Evolutionary conservation across 208 protist genomes (phyloP).

Genomic region (Herpetomonas muscarum): DNA sequence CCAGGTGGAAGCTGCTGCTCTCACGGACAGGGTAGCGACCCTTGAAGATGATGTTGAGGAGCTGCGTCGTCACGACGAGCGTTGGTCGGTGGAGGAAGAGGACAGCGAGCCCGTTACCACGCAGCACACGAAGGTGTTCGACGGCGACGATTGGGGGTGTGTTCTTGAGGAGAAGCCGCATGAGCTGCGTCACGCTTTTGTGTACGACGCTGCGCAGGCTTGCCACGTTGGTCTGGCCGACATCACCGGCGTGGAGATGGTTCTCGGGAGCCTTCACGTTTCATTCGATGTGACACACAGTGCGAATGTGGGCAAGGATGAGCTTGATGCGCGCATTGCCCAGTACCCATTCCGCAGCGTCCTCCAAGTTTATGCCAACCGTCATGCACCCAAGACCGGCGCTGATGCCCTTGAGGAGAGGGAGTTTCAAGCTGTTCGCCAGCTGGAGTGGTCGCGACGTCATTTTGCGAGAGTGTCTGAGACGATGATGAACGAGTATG

Average conservation of each 20-base stretch:
- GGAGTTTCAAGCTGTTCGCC: no score
- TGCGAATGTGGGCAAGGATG: constrained; percentile 7
- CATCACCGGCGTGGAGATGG: constrained; percentile 13
- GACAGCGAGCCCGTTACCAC: constrained; percentile 1
- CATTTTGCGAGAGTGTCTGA: no score
- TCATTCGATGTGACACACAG: constrained; percentile 19
- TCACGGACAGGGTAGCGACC: no score
- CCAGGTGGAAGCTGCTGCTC: no score
- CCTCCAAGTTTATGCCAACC: constrained; percentile 13
- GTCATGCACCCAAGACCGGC: constrained; percentile 11
- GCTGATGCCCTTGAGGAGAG: constrained; percentile 13
- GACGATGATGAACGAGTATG: no score
- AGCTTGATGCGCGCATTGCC: constrained; percentile 15
- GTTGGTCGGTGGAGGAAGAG: constrained; percentile 2
- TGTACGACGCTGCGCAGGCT: constrained; percentile 12
- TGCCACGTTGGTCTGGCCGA: constrained; percentile 16
- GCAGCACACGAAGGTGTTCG: constrained; percentile 21
- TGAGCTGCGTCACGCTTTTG: constrained; percentile 21
- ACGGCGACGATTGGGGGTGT: constrained; percentile 17
- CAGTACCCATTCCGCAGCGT: constrained; percentile 26
- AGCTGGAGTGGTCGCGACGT: no score
- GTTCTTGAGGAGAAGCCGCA: constrained; percentile 16
- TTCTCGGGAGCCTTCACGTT: constrained; percentile 13
- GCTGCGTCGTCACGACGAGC: constrained; percentile 19
- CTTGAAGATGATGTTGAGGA: no score